phyloP scores from a whole-genome alignment of 1,139 yeast genomes.

The Meyerozyma carpophila region DNA sequence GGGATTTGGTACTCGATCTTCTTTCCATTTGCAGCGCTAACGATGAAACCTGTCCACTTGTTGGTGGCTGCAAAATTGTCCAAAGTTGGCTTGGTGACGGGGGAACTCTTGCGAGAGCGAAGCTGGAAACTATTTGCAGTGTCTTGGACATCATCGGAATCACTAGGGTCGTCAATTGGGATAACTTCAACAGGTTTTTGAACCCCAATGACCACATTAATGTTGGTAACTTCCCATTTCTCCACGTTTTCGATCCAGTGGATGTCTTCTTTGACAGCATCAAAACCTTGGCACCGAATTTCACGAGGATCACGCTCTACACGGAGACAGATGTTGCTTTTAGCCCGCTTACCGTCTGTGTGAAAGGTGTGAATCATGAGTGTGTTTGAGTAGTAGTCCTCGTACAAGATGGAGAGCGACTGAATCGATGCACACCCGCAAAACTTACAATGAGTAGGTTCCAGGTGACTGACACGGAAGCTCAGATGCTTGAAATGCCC shows the following conservation, averaged over 20 bases:
- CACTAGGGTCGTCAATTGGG: constrained; percentile 7
- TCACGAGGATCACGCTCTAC: constrained; percentile 92
- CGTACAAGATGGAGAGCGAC: constrained; percentile 67
- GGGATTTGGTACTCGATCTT: constrained; percentile 60
- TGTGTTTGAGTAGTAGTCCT: constrained; percentile 51
- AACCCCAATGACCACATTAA: constrained; percentile 69
- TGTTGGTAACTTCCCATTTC: constrained; percentile 74
- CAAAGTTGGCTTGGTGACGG: not conserved
- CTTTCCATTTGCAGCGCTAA: constrained; percentile 57
- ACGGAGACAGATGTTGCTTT: constrained; percentile 75
- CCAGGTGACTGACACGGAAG: constrained; percentile 69
- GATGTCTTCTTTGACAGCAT: constrained; percentile 65
- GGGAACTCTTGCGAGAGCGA: not conserved
- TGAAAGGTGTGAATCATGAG: constrained; percentile 69
- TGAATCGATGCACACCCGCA: constrained; percentile 85
- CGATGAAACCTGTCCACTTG: constrained; percentile 79
- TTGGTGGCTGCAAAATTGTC: constrained; percentile 11
- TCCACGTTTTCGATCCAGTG: constrained; percentile 63
- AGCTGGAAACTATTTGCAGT: constrained; percentile 6
- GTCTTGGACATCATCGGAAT: constrained; percentile 5
- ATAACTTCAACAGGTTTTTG: constrained; percentile 18
- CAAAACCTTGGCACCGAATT: constrained; percentile 82
- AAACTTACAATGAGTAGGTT: constrained; percentile 82
- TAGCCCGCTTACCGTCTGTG: constrained; percentile 63
- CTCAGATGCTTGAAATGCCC: constrained; percentile 59